A percentile compares a stretch with the other conserved stretches of the same genome.
These are phyloP conservation scores for Cryphonectria parasitica DNA, from an alignment of 2,329 filamentous ascomycete genomes.

Conservation along the genomic window DNA sequence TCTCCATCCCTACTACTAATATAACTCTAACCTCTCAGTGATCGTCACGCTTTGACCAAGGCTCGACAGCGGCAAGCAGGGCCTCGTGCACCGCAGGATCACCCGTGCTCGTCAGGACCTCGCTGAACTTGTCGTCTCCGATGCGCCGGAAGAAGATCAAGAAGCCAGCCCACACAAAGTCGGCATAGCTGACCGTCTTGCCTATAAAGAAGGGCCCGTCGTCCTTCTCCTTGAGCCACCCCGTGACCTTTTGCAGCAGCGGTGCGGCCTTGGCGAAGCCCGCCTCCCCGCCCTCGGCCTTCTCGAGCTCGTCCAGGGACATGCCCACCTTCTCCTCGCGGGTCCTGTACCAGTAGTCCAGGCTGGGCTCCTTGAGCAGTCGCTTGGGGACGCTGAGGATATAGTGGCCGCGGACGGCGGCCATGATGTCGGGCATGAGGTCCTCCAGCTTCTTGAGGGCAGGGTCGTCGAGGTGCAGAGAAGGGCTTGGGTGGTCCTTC, in stretches of 20 bases:
- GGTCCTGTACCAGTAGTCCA: constrained; percentile 59
- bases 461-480: constrained; percentile 60
- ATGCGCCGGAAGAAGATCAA: constrained; percentile 43
- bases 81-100: constrained; percentile 44
- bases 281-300: constrained; percentile 52
- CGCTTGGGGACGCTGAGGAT: constrained; percentile 52
- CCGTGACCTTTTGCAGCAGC: constrained; percentile 42
- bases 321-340: constrained; percentile 55
- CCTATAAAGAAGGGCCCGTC: constrained; percentile 67
- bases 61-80: constrained; percentile 46
- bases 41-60: constrained; percentile 46
- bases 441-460: constrained; percentile 49
- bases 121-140: constrained; percentile 41
- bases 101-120: constrained; percentile 43
- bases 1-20: too few species aligned
- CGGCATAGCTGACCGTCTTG: constrained; percentile 56
- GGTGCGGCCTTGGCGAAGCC: constrained; percentile 52
- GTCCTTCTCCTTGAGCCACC: constrained; percentile 57
- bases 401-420: constrained; percentile 45
- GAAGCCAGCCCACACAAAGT: constrained; percentile 51
- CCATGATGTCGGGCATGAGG: constrained; percentile 41
- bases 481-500: constrained; percentile 58
- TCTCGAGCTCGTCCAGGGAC: constrained; percentile 53
- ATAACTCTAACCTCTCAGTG: constrained; percentile 34
- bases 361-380: constrained; percentile 55